Percentiles rank a stretch among this genome's conserved stretches.
Conservation (phyloP, 495 filamentous ascomycete genomes). For the Aspergillus sclerotiicarbonarius region DNA sequence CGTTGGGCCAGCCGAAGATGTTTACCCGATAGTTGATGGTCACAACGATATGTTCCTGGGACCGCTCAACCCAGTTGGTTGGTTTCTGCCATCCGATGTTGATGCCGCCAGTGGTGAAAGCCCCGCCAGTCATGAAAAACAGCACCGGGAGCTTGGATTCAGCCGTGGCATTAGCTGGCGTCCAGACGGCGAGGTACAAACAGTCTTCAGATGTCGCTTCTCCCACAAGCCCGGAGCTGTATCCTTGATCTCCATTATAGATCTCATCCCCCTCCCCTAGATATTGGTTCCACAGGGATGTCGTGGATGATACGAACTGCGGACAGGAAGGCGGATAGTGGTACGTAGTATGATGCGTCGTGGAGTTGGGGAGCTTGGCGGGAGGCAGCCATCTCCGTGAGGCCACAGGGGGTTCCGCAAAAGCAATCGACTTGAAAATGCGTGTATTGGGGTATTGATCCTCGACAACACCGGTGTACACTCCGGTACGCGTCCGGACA, state of each 20-base stretch:
- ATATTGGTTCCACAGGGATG: not conserved
- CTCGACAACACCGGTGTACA: not conserved
- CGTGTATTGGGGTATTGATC: not conserved
- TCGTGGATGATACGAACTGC: not conserved
- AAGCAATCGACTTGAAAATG: not conserved
- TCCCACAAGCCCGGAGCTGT: not conserved
- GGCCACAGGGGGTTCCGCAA: not conserved
- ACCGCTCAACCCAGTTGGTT: not conserved
- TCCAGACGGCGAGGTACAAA: not conserved
- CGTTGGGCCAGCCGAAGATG: constrained; percentile 3
- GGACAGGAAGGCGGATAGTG: not conserved
- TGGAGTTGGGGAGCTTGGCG: not conserved
- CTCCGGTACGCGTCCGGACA: not conserved
- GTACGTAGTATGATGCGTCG: not conserved
- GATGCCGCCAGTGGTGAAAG: constrained; percentile 1
- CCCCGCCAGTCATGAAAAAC: constrained; percentile 1
- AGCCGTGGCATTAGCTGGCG: not conserved
- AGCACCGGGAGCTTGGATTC: not conserved
- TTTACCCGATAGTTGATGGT: constrained; percentile 2
- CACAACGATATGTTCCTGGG: not conserved
- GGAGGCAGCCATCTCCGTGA: not conserved
- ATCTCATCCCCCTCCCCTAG: not conserved
- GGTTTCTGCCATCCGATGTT: constrained; percentile 1
- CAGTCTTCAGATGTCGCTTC: constrained; percentile 1
- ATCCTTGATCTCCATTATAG: not conserved